Base-by-base conservation (phyloP, 768 basidiomycete genomes). In the Tricholoma hemisulphureum region DNA sequence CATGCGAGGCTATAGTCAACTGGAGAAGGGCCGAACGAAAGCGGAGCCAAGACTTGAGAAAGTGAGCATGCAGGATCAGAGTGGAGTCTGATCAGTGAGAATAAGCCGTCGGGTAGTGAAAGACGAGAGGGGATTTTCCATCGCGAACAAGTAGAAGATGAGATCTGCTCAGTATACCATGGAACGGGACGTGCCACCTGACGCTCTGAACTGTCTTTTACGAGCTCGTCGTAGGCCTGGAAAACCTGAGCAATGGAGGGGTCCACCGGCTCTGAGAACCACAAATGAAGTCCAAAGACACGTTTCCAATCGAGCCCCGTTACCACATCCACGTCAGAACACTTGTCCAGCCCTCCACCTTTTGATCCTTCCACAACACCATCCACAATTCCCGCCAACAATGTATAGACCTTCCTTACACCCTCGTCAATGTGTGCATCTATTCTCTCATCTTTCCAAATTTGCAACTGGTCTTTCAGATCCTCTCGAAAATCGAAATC, bases 231-330 rank as follows among this genome's bases (percentile, higher is more conserved):
- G 68, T 89, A 96, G 1, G 81, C 73, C 10, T 78, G 71, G 63
- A 92, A 86, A 1, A 88, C 87, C 41, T 89, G 82, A 2, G 83
- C 76, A 57, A 94, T 83, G 4, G 91, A 77, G 2, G 88, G 80
- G 58, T 90, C 83, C 62, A 93, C 78, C 2, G 84, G 80, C 41
- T 87, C 80, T 1, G 85, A 86, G 69, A 87, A 98, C 97, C 97
- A 99, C 29, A 98, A 74, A 59, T 88, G 87, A 43, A 98, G 74
- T 2, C 93, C 97, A 67, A 98, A 91, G 1, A 88, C 87, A 18
- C 94, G 85, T 70, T 94, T 95, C 97, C 97, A 99, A 68, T 97
- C 95, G 53, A 98, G 72, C 0, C 84, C 89, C 53, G 86, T 76
- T 16, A 85, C 77, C 4, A 97, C 76, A 55, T 83, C 75, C 24